Evolutionary conservation across 2,329 filamentous ascomycete genomes (phyloP), one percentile per base, ranked within the genome.

Genomic region (Botrytis elliptica): DNA sequence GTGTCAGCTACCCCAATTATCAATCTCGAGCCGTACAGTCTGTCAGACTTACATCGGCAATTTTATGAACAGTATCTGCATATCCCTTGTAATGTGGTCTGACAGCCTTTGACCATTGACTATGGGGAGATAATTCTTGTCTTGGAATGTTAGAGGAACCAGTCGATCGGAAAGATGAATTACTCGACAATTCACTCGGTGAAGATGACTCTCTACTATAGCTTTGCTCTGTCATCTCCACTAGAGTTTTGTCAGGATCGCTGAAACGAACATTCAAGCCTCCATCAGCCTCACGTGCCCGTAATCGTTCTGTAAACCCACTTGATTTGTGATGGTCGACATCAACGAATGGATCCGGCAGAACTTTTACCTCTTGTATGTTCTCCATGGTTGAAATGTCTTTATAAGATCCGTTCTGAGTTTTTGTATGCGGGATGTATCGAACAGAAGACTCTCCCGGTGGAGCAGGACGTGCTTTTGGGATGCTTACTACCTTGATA

Each of bases 51-150:
- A 81, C 80, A 76, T 80, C 76, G n/a, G 77, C 79, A 73, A 82
- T 76, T n/a, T 74, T 75, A 67, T 80, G 77, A 20, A 80, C 67
- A 6, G 76, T 77, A 44, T 80, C 73, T 25, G 73, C 66, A 38
- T 80, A 44, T n/a, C 74, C 75, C 20, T 64, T 69, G 70, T 81
- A 81, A 74, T 81, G 80, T n/a, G 79, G 78, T 72, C 78, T 74
- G 25, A 81, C 55, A 40, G 78, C 78, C 33, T 76, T 64, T 72
- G 78, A 79, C 79, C 79, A 81, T 16, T 49, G 71, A 20, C 77
- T 75, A 33, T 73, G 74, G 2, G 68, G 62, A 14, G 62, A 63
- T 2, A 63, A 68, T 59, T 77, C 75, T 40, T 68, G 57, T 14
- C 75, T 73, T 40, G 77, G 76, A 66, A 70, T 76, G 73, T 65